Evolutionary conservation across 2,329 filamentous ascomycete species (phyloP), one percentile per base, ranked within the genome.

Genomic region (Biscogniauxia mediterranea): DNA sequence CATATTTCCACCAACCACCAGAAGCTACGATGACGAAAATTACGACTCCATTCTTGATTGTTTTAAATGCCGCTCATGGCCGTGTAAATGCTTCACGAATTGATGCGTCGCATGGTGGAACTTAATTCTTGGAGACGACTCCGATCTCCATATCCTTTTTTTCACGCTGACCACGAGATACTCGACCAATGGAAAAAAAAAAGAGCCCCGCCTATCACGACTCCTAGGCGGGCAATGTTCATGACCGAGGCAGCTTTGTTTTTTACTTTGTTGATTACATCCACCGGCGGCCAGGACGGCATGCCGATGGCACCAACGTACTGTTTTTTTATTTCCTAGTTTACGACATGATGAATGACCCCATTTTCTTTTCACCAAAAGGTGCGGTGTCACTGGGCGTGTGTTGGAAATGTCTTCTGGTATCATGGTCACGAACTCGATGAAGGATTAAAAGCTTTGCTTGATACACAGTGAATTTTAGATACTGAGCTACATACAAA

Each of bases 391-490:
- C 67, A 71, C 70, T 71, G 70, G 67, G 70, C 67, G 69, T 70
- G 69, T 68, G 72, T 75, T 74, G 70, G 73, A 73, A 72, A 73
- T 70, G 73, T 74, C 70, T 74, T 73, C 73, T 73, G 75, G 76
- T 75, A 74, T 72, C 68, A 72, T 70, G 70, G 71, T 71, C 69
- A 76, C 73, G 75, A 77, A 72, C 64, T 74, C 72, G 70, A 76
- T 66, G 74, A 75, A 71, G 67, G 71, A 73, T 71, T 72, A 77
- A 78, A 77, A 76, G 73, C 73, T 72, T 74, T 76, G 66, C 63
- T 69, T 75, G 71, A 73, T 73, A 73, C 68, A 73, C 67, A 68
- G 66, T 70, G 68, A 68, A 72, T 32, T 66, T 69, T 74, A 74
- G 70, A 73, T 66, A 63, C 65, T 71, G 65, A 68, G 64, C 61